A percentile compares a stretch with the other conserved stretches of the same genome.
Evolutionary conservation across 2,329 filamentous ascomycete genomes (phyloP).

Genomic region (Fusarium nisikadoi): DNA sequence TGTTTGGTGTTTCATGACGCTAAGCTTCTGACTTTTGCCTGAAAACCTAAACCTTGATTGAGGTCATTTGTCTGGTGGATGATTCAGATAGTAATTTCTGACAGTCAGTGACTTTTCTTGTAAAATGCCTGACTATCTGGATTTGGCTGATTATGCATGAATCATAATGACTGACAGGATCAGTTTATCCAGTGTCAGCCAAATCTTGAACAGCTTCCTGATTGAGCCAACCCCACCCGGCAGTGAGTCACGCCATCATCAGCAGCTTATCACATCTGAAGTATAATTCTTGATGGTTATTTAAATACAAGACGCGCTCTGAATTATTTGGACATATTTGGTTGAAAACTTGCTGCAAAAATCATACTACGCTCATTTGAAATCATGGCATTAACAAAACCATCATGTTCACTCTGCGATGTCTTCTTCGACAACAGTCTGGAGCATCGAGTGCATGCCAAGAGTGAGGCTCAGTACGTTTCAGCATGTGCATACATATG

Average conservation of each 20-base stretch:
- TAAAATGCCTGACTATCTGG: background rate
- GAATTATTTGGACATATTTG: fast-evolving
- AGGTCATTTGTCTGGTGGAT: too few species aligned
- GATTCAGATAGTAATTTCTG: background rate
- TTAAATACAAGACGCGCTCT: background rate
- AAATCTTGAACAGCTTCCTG: background rate
- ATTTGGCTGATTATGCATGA: background rate
- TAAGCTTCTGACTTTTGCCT: background rate
- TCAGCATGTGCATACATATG: fast-evolving
- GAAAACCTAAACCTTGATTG: fast-evolving
- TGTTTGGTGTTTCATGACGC: background rate
- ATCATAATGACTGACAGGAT: background rate
- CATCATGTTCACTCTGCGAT: conserved; percentile 5
- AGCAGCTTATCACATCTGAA: background rate
- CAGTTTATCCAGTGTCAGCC: background rate
- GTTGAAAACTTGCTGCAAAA: background rate
- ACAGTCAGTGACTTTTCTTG: conserved; percentile 1
- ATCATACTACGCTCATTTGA: background rate
- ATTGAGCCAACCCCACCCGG: background rate
- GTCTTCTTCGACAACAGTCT: conserved; percentile 8
- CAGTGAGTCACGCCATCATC: conserved; percentile 9
- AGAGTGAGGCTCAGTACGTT: conserved; percentile 16
- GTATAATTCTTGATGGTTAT: background rate
- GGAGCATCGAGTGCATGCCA: conserved; percentile 17
- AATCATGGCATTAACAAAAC: background rate